A percentile compares a stretch with the other conserved stretches of the same genome.
Evolutionary conservation across 805 yeast species (phyloP).

Genomic region (Suhomyces kilbournensis): DNA sequence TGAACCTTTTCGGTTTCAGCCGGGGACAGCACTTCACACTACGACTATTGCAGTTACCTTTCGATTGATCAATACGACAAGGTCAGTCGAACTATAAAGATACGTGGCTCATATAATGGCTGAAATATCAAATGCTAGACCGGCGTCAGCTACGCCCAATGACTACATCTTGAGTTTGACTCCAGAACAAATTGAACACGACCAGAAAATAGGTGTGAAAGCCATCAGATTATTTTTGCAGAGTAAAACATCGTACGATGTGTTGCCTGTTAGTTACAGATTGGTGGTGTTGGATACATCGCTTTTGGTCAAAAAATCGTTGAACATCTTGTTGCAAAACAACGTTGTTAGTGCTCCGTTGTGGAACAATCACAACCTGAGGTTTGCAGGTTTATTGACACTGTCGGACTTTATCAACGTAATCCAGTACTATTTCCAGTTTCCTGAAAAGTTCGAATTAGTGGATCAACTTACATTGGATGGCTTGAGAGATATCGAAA

Average conservation of each 20-base stretch:
- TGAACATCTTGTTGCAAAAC: constrained; percentile 86
- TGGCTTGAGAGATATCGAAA: constrained; percentile 83
- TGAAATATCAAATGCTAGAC: constrained; percentile 16
- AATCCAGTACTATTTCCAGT: constrained; percentile 87
- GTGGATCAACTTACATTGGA: constrained; percentile 83
- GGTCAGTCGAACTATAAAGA: background rate
- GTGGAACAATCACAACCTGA: constrained; percentile 87
- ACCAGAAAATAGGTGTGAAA: constrained; percentile 72
- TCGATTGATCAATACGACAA: background rate
- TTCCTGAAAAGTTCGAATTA: constrained; percentile 82
- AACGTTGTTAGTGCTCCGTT: constrained; percentile 95
- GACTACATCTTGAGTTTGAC: constrained; percentile 42
- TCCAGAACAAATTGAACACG: constrained; percentile 46
- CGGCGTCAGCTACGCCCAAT: constrained; percentile 36
- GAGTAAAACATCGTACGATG: constrained; percentile 93
- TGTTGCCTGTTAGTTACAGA: constrained; percentile 90
- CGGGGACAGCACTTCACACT: background rate
- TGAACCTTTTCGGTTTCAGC: background rate
- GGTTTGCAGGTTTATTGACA: constrained; percentile 92
- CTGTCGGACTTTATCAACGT: constrained; percentile 92
- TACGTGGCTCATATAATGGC: constrained; percentile 13
- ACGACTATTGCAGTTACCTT: background rate
- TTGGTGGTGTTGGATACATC: constrained; percentile 92
- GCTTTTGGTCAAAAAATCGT: constrained; percentile 80
- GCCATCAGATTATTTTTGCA: constrained; percentile 82